Percentiles rank a stretch among this genome's conserved stretches.
phyloP scores from a whole-genome alignment of 176 grass and related monocot species.

The Lolium rigidum region DNA sequence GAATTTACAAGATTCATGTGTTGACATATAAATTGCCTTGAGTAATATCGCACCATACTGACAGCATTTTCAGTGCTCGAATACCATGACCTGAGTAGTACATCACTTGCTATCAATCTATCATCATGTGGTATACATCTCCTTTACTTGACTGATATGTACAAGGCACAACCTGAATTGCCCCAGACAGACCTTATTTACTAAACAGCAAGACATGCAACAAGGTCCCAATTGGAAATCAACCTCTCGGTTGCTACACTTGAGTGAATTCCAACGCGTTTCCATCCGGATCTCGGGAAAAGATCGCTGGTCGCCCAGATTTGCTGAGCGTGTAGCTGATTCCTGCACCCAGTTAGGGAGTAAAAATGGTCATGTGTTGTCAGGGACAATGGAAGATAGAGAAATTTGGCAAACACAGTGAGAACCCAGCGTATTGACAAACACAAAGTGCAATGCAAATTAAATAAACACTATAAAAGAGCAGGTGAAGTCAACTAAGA shows the following conservation, averaged over 20 bases:
- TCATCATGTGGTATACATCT: background rate
- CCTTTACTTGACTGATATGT: conserved; percentile 28
- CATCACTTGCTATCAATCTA: background rate
- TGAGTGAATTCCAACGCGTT: conserved; percentile 95
- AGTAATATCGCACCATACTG: background rate
- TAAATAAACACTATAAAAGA: conserved; percentile 14
- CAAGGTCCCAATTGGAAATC: conserved; percentile 22
- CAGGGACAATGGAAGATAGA: background rate
- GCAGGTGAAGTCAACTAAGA: background rate
- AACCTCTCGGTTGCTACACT: conserved; percentile 50
- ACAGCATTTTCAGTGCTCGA: background rate
- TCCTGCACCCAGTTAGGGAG: conserved; percentile 53
- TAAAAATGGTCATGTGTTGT: conserved; percentile 23
- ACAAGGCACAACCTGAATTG: conserved; percentile 35
- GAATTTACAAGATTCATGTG: conserved; percentile 19
- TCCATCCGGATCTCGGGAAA: conserved; percentile 84
- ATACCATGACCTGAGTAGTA: background rate
- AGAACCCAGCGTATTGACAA: conserved; percentile 6
- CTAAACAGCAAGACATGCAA: conserved; percentile 13
- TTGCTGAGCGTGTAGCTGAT: conserved; percentile 93
- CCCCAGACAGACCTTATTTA: background rate
- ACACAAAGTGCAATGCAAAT: background rate
- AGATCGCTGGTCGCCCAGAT: conserved; percentile 81
- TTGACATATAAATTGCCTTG: background rate
- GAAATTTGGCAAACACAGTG: background rate